Base-by-base conservation (phyloP, 2,329 filamentous ascomycete species). In the Trichoderma harzianum region DNA sequence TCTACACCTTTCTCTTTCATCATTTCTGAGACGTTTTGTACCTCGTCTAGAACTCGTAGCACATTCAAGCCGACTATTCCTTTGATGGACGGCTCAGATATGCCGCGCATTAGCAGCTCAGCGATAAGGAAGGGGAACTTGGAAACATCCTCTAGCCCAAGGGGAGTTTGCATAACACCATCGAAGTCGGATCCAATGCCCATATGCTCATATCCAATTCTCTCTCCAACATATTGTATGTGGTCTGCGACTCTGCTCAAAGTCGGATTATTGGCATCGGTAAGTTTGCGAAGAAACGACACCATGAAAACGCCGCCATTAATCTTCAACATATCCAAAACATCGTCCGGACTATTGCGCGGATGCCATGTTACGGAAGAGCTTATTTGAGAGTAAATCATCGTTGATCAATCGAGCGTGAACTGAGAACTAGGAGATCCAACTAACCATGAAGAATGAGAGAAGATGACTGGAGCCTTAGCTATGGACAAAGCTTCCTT, bases 181-280 rank as follows among this genome's bases (percentile, higher is more conserved):
- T 97, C 93, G 78, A 93, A 97, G 80, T 97, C 94, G 69, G 91
- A 93, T 0, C 93, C 94, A 18, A 97, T 79, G 0, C 94, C 94
- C 18, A 97, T 92, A 79, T 96, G 88, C 61, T 93, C 91, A 76
- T 91, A 97, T 3, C 94, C 94, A 73, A 96, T 92, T 58, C 90
- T 81, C 55, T 91, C 83, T 3, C 92, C 94, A 75, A 97, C 93
- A 79, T 97, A 86, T 75, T 87, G 85, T 73, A 97, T 90, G 79
- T 97, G 94, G 73, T 89, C 86, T 0, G 89, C 93, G 3, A 97
- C 93, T 73, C 93, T 91, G 24, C 85, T 84, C 36, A 97, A 80
- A 0, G 92, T 95, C 12, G 89, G 87, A 73, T 93, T 91, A 51
- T 83, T 82, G 2, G 89, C 86, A 66, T 91, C 89, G 70, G 96